Evolutionary conservation across 179 eudicot species (phyloP).

Genomic region (Corrigiola litoralis): DNA sequence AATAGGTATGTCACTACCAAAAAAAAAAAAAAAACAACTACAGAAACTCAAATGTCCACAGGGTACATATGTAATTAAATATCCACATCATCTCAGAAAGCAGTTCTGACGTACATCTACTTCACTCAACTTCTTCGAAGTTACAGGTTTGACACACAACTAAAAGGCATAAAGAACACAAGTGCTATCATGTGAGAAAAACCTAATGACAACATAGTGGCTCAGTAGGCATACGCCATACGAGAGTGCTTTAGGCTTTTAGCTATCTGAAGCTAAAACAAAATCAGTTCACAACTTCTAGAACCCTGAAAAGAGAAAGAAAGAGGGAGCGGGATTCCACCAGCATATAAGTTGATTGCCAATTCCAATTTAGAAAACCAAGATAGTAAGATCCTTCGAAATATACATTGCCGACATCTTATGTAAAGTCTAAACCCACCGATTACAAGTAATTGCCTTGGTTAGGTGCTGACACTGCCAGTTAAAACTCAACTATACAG

Average conservation of each 20-base stretch:
- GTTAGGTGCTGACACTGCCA: too few relatives aligned
- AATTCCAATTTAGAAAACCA: too few relatives aligned
- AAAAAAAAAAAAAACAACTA: not conserved
- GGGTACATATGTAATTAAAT: not conserved
- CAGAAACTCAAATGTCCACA: not conserved
- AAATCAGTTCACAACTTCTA: not conserved
- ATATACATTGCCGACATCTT: too few relatives aligned
- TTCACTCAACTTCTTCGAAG: not conserved
- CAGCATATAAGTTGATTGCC: too few relatives aligned
- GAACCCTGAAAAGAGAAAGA: not conserved
- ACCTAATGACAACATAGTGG: not conserved
- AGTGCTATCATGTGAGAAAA: not conserved
- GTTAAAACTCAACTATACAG: too few relatives aligned
- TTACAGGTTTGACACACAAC: not conserved
- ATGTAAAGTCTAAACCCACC: too few relatives aligned
- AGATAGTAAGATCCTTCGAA: too few relatives aligned
- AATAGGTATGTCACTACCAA: not conserved
- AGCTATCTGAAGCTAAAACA: constrained; percentile 1
- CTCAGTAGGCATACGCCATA: not conserved
- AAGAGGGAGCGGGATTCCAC: not conserved
- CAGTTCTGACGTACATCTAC: not conserved
- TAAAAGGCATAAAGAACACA: not conserved
- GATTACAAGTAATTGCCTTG: too few relatives aligned
- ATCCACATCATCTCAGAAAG: not conserved
- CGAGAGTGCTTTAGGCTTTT: too few relatives aligned